Evolutionary conservation across 2,329 filamentous ascomycete genomes (phyloP).

Genomic region (Stachybotrys chlorohalonatus): DNA sequence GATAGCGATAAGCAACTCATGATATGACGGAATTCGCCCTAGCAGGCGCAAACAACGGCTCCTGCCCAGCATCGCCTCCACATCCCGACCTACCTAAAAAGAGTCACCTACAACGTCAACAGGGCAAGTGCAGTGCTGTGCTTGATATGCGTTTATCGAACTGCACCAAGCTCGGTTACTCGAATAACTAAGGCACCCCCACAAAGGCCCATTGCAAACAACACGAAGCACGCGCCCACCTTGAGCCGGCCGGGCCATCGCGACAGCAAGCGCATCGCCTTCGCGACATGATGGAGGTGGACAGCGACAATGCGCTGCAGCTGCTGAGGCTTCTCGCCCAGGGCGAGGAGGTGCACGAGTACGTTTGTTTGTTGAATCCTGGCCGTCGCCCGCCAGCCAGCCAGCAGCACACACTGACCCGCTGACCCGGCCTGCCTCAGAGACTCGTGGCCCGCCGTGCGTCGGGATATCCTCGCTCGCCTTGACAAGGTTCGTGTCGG

Average conservation of each 20-base stretch:
- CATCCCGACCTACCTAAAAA: background rate
- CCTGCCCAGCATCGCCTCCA: background rate
- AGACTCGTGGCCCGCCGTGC: slow-evolving; percentile 58
- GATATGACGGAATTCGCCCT: background rate
- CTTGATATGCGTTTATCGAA: background rate
- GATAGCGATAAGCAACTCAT: background rate
- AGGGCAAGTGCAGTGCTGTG: background rate
- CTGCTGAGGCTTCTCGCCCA: slow-evolving; percentile 38
- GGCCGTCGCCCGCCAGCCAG: background rate
- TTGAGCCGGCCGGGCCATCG: no score
- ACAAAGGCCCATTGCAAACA: no score
- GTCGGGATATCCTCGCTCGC: slow-evolving; percentile 55
- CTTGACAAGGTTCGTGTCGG: slow-evolving; percentile 48
- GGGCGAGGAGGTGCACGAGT: slow-evolving; percentile 48
- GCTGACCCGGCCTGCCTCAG: slow-evolving; percentile 35
- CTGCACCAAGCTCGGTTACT: background rate
- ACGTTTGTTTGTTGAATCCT: slow-evolving; percentile 19
- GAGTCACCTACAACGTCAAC: no score
- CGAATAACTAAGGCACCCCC: no score
- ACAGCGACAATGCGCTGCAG: slow-evolving; percentile 41
- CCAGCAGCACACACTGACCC: background rate
- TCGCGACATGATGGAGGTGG: slow-evolving; percentile 42
- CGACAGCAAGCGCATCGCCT: background rate
- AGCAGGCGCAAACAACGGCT: background rate
- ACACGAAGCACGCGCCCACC: no score